Conservation (phyloP, 2,329 filamentous ascomycete species). For the Didymella pomorum region DNA sequence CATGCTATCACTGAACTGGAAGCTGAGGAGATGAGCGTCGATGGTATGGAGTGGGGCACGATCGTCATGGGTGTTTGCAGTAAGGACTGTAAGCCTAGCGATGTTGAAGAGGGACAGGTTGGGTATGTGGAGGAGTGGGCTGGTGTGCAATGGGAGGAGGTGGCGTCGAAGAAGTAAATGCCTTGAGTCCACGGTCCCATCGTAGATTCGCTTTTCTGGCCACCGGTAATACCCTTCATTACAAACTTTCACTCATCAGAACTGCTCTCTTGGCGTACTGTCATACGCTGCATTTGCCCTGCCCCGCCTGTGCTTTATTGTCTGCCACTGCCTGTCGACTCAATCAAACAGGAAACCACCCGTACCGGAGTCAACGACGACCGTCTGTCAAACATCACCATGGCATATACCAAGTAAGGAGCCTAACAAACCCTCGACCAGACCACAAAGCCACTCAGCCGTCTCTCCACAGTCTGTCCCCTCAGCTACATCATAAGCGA, state of each 20-base stretch:
- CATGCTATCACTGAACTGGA: conserved; percentile 91
- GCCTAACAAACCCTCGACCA: neutral
- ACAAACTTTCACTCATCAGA: neutral
- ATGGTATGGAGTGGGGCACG: conserved; percentile 98
- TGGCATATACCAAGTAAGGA: neutral
- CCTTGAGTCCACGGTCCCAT: neutral
- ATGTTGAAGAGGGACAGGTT: conserved; percentile 67
- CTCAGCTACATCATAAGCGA: neutral
- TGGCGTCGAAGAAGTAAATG: conserved; percentile 40
- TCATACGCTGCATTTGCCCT: neutral
- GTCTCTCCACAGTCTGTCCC: neutral
- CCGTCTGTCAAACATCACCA: no score
- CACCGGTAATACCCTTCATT: neutral
- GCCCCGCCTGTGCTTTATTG: neutral
- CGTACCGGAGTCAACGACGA: no score
- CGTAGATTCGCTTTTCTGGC: neutral
- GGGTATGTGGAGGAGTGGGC: conserved; percentile 94
- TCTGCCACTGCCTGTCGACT: neutral
- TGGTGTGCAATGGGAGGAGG: conserved; percentile 98
- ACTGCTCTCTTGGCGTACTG: neutral
- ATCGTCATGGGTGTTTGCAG: conserved; percentile 86
- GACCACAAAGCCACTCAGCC: neutral
- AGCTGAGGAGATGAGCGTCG: conserved; percentile 71
- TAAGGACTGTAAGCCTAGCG: conserved; percentile 74
- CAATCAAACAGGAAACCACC: no score